Percentiles rank a stretch among this genome's conserved stretches.
Conservation (phyloP, 129 eudicot species). For the Arctium minus region DNA sequence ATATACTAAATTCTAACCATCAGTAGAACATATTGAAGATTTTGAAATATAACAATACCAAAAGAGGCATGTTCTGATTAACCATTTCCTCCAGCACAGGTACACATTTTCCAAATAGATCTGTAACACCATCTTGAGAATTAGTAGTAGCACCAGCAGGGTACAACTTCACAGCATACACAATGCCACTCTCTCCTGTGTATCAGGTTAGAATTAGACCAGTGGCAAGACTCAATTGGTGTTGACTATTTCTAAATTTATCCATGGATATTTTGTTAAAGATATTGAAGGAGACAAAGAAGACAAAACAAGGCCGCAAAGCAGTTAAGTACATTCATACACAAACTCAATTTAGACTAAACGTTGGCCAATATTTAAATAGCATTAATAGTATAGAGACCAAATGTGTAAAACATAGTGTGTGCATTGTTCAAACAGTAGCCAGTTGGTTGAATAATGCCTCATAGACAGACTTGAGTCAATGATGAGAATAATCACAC, state of each 20-base stretch:
- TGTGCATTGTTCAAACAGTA: background rate
- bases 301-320: background rate
- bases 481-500: background rate
- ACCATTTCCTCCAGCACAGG: conserved; percentile 93
- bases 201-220: conserved; percentile 12
- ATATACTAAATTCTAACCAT: background rate
- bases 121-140: conserved; percentile 99
- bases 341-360: background rate
- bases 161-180: conserved; percentile 84
- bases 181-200: conserved; percentile 87
- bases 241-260: background rate
- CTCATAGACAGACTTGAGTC: background rate
- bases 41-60: conserved; percentile 42
- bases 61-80: conserved; percentile 82
- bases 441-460: background rate
- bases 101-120: conserved; percentile 86
- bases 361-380: background rate
- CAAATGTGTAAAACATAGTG: background rate
- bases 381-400: background rate
- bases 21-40: background rate
- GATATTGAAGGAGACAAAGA: background rate
- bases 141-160: conserved; percentile 99
- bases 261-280: background rate
- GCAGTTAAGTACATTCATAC: background rate
- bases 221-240: background rate